Evolutionary conservation across 768 basidiomycete species (phyloP), one percentile per base, ranked within the genome.

Genomic region (Rhodosporidiobolus odoratus): DNA sequence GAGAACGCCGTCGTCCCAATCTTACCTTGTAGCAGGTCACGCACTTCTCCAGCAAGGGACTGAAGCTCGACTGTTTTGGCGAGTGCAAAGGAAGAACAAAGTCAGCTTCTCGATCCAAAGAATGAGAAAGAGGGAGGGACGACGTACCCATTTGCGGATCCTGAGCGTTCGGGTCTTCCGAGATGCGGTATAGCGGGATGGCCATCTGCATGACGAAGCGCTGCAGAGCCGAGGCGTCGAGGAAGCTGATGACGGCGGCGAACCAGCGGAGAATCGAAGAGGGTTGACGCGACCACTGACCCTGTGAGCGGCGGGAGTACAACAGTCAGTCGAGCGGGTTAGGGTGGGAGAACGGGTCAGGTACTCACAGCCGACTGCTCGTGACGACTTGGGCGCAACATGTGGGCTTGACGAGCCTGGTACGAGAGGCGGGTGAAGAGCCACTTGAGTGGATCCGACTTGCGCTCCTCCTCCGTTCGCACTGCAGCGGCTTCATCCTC

Each of bases 31-130:
- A 99, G 81, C 10, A 97, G 85, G 65, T 93, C 92, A 71, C 91
- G 89, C 32, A 97, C 81, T 79, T 99, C 94, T 17, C 84, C 81
- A 3, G 90, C 88, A 0, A 91, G 83, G 1, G 85, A 85, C 78
- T 91, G 90, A 27, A 98, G 81, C 60, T 94, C 92, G 50, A 89
- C 95, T 95, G n/a, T n/a, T n/a, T n/a, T n/a, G n/a, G n/a, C n/a
- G n/a, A n/a, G 74, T 25, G 16, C 38, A 37, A 41, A 54, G 27
- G 47, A 30, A 30, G 32, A 15, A 35, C 3, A 25, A 35, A 52
- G 40, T 56, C 40, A 50, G 38, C 27, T 21, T 66, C 45, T 32
- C 35, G 48, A 65, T 17, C 54, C 32, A n/a, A 27, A 13, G 35
- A 8, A 27, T 5, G 9, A 27, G 41, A 37, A 27, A 27, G 54